These are phyloP conservation scores for Ballota nigra DNA, from an alignment of 257 asterid species.

Conservation along the genomic window DNA sequence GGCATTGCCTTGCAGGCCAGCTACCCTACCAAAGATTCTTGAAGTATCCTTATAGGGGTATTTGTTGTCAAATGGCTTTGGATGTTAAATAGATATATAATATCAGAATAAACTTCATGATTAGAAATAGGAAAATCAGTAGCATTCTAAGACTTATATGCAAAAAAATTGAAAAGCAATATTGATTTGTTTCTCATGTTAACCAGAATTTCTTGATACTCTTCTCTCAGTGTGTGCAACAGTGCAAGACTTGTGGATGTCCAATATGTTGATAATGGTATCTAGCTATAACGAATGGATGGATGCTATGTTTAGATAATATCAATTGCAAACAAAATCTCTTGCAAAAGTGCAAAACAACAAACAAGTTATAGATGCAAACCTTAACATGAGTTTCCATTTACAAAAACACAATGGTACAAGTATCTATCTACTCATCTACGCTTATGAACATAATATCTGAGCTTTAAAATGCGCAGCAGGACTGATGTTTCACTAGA, in stretches of 20 bases:
- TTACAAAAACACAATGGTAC: neutral
- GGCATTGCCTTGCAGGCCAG: slow-evolving; percentile 52
- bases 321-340: neutral
- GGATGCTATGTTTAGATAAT: neutral
- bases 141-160: neutral
- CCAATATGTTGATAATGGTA: neutral
- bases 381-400: neutral
- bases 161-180: neutral
- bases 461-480: neutral
- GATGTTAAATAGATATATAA: slow-evolving; percentile 4
- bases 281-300: neutral
- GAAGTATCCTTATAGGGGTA: slow-evolving; percentile 15
- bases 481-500: neutral
- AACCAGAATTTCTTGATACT: neutral
- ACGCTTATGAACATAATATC: neutral
- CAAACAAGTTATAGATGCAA: neutral
- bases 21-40: slow-evolving; percentile 47
- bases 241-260: neutral
- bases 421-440: neutral
- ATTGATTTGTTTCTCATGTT: slow-evolving; percentile 5
- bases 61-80: slow-evolving; percentile 2
- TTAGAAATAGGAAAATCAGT: slow-evolving; percentile 4
- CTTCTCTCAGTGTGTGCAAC: neutral
- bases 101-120: slow-evolving; percentile 2
- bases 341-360: neutral